Evolutionary conservation across 352 stramenopile species (phyloP), one percentile per base, ranked within the genome.

Genomic region (Globisporangium canariense): DNA sequence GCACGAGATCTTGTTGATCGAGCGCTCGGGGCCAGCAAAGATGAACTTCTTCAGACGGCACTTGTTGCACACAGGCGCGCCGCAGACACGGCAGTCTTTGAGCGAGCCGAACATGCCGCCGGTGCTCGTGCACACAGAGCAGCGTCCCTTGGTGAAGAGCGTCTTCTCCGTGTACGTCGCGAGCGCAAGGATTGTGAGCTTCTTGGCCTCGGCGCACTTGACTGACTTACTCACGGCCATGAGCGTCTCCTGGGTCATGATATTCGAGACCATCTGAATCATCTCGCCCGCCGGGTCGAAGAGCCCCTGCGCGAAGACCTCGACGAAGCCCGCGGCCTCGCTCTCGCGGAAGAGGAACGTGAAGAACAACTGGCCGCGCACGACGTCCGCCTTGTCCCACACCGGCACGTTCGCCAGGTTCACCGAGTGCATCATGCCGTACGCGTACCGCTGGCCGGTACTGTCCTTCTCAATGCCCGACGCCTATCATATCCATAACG

Each of bases 171-270:
- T 65, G 20, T 32, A 56, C 10, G 56, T 38, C 47, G 50, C 38
- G 13, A 59, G 59, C 34, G 76, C 58, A 13, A 88, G 46, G 45
- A 83, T 64, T 47, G 77, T 88, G 30, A 87, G 60, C 58, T 81
- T 85, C 68, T 87, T 87, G 52, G 78, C 78, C 40, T 85, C 69
- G 7, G 79, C 77, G 13, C 65, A 71, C 36, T 70, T 73, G 38
- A 83, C 59, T 8, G 51, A 58, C 51, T 58, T 58, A 30, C 51
- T 58, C 9, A 80, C 40, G 0, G 54, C 62, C 7, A 56, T 66
- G 56, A 83, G 67, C 32, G 78, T 81, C 38, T 77, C 70, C 43
- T 69, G 65, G 2, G 71, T 73, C 32, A 61, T 63, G 18, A 69
- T 38, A 16, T 67, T 62, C 3, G 68, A 64, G 14, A 71, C 41